These are phyloP conservation scores for Dactylellina parvicollis DNA, from an alignment of 2,329 filamentous ascomycete genomes.

Conservation along the genomic window DNA sequence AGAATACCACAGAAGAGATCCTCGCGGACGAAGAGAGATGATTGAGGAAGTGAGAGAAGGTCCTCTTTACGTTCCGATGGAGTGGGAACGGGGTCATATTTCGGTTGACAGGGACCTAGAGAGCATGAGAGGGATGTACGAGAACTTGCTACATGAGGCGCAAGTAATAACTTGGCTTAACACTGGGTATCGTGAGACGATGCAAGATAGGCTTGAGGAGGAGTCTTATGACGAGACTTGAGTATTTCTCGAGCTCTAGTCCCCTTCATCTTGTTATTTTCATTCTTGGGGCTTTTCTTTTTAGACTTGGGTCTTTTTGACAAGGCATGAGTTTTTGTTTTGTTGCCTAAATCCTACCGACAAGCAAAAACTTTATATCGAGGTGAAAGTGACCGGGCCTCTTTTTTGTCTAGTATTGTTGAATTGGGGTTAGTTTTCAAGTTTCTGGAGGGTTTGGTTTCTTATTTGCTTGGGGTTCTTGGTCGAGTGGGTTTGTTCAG, in stretches of 20 bases:
- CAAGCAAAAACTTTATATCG: too few species aligned
- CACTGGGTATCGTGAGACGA: constrained; percentile 21
- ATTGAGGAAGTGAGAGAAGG: neutral
- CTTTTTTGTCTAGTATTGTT: too few species aligned
- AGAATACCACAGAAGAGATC: neutral
- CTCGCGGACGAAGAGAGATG: constrained; percentile 2
- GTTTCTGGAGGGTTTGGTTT: too few species aligned
- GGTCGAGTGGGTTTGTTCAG: too few species aligned
- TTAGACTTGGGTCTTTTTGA: neutral
- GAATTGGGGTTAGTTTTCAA: too few species aligned
- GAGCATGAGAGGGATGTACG: constrained; percentile 22
- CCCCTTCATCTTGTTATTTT: neutral
- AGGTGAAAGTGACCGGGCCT: too few species aligned
- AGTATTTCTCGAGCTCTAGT: neutral
- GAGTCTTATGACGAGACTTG: constrained; percentile 15
- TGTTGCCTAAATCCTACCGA: too few species aligned
- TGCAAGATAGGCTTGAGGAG: constrained; percentile 42
- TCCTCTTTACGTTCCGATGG: neutral
- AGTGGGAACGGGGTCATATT: neutral
- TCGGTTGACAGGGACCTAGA: constrained; percentile 23
- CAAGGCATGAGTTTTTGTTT: neutral
- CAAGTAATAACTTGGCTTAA: constrained; percentile 31
- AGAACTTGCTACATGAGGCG: constrained; percentile 35
- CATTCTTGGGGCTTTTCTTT: neutral
- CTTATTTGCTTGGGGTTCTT: too few species aligned